A percentile compares a stretch with the other conserved stretches of the same genome.
phyloP scores from a whole-genome alignment of 1,284 basidiomycete species.

The Pseudozyma sp. region DNA sequence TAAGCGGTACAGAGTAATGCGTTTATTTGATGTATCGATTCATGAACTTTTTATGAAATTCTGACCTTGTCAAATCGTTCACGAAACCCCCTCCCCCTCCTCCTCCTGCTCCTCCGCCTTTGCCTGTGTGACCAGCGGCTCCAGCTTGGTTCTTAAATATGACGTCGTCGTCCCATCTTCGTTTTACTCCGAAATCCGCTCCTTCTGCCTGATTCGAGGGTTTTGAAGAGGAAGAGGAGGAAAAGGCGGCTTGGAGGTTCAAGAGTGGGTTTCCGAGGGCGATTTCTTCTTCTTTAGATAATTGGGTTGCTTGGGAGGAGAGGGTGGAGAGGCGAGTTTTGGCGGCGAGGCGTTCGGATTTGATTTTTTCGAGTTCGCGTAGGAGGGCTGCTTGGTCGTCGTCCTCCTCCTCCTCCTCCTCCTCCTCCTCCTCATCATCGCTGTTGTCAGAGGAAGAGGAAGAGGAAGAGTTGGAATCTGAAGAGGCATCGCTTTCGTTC shows the following conservation, averaged over 20 bases:
- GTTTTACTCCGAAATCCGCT: conserved; percentile 45
- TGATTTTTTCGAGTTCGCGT: conserved; percentile 10
- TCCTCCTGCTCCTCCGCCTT: too few species aligned
- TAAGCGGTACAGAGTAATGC: not conserved
- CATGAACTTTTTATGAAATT: conserved; percentile 67
- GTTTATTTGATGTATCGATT: conserved; percentile 60
- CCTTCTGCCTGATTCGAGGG: not conserved
- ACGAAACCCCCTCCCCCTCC: conserved; percentile 43
- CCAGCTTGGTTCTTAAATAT: conserved; percentile 68
- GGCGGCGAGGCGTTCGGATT: not conserved
- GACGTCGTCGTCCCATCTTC: conserved; percentile 67
- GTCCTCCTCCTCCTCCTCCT: conserved; percentile 6
- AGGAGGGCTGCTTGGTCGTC: conserved; percentile 4
- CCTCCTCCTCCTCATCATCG: conserved; percentile 20
- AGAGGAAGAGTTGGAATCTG: not conserved
- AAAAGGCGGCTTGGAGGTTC: conserved; percentile 58
- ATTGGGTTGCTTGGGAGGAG: conserved; percentile 12
- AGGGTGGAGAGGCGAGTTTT: conserved; percentile 1
- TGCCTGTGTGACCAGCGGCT: conserved; percentile 1
- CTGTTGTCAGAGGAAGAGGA: not conserved
- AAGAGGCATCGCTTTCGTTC: too few species aligned
- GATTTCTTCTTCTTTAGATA: conserved; percentile 59
- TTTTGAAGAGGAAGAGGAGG: conserved; percentile 4
- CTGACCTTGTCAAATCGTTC: conserved; percentile 64
- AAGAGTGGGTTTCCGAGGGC: conserved; percentile 65